Conservation (phyloP, 1,284 basidiomycete species). For the Stygiomarasmius scandens region DNA sequence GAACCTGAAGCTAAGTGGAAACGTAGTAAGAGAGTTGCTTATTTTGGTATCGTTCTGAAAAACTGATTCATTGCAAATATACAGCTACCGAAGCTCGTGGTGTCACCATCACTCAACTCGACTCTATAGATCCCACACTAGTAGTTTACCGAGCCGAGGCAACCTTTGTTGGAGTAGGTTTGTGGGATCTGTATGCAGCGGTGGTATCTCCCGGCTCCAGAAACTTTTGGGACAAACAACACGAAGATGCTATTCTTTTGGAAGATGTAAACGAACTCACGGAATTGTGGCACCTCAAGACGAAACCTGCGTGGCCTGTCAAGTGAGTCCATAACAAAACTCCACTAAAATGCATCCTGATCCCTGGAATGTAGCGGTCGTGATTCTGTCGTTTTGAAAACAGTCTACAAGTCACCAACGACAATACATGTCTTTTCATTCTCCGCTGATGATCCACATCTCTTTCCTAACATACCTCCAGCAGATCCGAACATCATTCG, state of each 20-base stretch:
- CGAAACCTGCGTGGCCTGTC: slow-evolving; percentile 88
- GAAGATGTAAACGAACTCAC: slow-evolving; percentile 93
- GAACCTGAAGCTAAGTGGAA: slow-evolving; percentile 99
- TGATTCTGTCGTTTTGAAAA: slow-evolving; percentile 90
- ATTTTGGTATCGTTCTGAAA: slow-evolving; percentile 2
- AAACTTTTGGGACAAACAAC: slow-evolving; percentile 87
- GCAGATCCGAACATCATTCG: slow-evolving; percentile 81
- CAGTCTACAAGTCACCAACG: slow-evolving; percentile 95
- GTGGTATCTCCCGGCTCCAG: slow-evolving; percentile 85
- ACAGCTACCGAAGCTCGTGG: slow-evolving; percentile 82
- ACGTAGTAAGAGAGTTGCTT: slow-evolving; percentile 55
- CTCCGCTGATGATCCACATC: slow-evolving; percentile 83
- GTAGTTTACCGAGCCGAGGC: slow-evolving; percentile 97
- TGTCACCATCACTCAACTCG: slow-evolving; percentile 92
- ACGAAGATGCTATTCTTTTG: slow-evolving; percentile 83
- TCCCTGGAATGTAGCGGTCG: slow-evolving; percentile 64
- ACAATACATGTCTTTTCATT: slow-evolving; percentile 97
- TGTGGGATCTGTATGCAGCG: slow-evolving; percentile 96
- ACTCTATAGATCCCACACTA: slow-evolving; percentile 96
- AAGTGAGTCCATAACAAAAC: slow-evolving; percentile 57
- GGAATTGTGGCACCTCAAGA: slow-evolving; percentile 89
- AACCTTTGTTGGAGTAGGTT: slow-evolving; percentile 93
- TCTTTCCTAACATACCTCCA: slow-evolving; percentile 82
- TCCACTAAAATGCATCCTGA: slow-evolving; percentile 8
- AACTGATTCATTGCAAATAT: slow-evolving; percentile 21